Conservation (phyloP, 2,329 filamentous ascomycete species). For the Tolypocladium sp. region DNA sequence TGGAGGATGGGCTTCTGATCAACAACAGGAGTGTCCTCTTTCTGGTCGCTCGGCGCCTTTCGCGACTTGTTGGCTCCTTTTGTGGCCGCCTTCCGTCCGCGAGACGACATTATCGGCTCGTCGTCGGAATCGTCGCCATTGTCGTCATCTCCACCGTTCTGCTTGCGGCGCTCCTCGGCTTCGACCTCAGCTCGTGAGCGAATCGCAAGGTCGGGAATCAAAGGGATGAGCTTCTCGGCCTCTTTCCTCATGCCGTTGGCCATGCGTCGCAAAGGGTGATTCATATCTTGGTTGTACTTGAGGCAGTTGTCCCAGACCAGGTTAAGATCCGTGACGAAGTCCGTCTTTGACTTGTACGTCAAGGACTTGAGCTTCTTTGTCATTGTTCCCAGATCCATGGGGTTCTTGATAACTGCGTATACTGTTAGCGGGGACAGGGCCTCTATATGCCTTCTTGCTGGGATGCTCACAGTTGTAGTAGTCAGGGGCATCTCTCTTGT, state of each 20-base stretch:
- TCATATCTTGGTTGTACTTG: constrained; percentile 86
- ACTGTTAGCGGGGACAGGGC: constrained; percentile 11
- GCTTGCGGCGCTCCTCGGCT: constrained; percentile 73
- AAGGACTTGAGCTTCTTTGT: constrained; percentile 89
- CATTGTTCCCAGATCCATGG: constrained; percentile 97
- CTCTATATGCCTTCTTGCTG: not conserved
- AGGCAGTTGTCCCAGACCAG: constrained; percentile 97
- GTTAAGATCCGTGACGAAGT: constrained; percentile 89
- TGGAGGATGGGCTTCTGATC: constrained; percentile 68
- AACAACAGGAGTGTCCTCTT: constrained; percentile 68
- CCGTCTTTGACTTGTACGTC: constrained; percentile 78
- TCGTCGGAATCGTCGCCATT: constrained; percentile 89
- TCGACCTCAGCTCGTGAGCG: constrained; percentile 91
- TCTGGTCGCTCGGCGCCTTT: constrained; percentile 62
- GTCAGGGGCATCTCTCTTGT: constrained; percentile 93
- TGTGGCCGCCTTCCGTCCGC: constrained; percentile 74
- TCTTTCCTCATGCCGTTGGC: constrained; percentile 95
- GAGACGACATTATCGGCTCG: constrained; percentile 95
- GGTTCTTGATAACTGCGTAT: constrained; percentile 73
- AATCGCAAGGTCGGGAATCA: constrained; percentile 89
- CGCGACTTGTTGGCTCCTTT: constrained; percentile 71
- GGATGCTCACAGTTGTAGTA: constrained; percentile 75
- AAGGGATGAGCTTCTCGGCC: constrained; percentile 88
- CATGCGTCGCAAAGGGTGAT: constrained; percentile 82
- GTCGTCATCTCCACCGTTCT: constrained; percentile 76